A percentile compares a stretch with the other conserved stretches of the same genome.
Conservation (phyloP, 1,139 yeast species). For the Candida glucosophila region DNA sequence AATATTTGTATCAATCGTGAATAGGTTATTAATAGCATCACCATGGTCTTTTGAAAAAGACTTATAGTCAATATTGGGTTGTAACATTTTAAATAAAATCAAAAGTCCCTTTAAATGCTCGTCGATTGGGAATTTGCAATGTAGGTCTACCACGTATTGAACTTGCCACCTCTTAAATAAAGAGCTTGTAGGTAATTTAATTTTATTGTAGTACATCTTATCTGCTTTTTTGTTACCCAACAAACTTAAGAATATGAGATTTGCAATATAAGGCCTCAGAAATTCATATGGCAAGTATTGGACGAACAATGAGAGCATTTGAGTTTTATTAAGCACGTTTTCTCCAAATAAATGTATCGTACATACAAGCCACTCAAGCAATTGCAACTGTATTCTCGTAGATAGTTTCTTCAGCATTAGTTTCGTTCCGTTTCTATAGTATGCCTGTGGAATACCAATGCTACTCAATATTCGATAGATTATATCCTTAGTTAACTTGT, state of each 20-base stretch:
- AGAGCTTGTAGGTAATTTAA: constrained; percentile 4
- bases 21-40: constrained; percentile 7
- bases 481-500: constrained; percentile 6
- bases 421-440: constrained; percentile 14
- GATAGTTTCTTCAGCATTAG: constrained; percentile 17
- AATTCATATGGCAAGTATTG: constrained; percentile 25
- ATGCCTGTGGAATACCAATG: constrained; percentile 22
- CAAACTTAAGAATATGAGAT: constrained; percentile 18
- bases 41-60: constrained; percentile 3
- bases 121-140: constrained; percentile 27
- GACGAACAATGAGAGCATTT: constrained; percentile 21
- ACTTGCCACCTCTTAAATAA: constrained; percentile 28
- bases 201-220: constrained; percentile 6
- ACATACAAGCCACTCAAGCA: constrained; percentile 27
- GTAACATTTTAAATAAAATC: constrained; percentile 14
- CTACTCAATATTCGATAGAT: constrained; percentile 17
- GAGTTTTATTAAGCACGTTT: constrained; percentile 8
- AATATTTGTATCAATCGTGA: constrained; percentile 5
- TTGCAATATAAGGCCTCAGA: constrained; percentile 21
- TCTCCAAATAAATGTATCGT: constrained; percentile 15
- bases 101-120: constrained; percentile 18
- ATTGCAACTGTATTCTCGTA: constrained; percentile 12
- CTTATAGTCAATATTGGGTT: constrained; percentile 14
- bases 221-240: constrained; percentile 9
- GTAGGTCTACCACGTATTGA: constrained; percentile 22